Evolutionary conservation across 257 asterid genomes (phyloP).

Genomic region (Solanum habrochaites): DNA sequence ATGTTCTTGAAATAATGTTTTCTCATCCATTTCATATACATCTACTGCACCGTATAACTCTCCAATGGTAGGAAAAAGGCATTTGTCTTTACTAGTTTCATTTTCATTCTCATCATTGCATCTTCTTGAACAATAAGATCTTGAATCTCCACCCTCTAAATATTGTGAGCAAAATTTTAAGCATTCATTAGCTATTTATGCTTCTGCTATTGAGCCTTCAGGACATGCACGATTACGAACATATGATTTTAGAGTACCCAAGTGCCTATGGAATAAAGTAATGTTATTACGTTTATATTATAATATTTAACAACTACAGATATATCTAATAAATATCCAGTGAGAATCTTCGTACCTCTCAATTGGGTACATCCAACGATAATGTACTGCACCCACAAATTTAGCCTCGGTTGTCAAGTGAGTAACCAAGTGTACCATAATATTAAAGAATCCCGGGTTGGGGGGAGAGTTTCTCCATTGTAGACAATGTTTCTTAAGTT

Average conservation of each 20-base stretch:
- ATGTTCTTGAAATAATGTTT: neutral
- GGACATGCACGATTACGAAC: neutral
- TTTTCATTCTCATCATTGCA: neutral
- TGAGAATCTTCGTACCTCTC: neutral
- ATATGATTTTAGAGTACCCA: neutral
- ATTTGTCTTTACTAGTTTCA: neutral
- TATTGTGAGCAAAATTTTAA: neutral
- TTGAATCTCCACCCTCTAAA: neutral
- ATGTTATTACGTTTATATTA: neutral
- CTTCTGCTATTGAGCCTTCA: neutral
- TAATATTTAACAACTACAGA: neutral
- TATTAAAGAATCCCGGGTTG: neutral
- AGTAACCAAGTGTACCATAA: neutral
- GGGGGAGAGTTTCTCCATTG: neutral
- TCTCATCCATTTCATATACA: neutral
- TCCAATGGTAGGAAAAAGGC: neutral
- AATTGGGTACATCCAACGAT: neutral
- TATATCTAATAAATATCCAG: neutral
- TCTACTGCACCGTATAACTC: neutral
- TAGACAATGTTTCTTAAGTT: neutral
- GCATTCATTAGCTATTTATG: neutral
- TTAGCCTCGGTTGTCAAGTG: neutral
- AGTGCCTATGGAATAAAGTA: neutral
- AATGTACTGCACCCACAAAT: neutral
- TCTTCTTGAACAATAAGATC: neutral